Conservation (phyloP, 2,329 filamentous ascomycete species). For the Exserohilum rostratum region DNA sequence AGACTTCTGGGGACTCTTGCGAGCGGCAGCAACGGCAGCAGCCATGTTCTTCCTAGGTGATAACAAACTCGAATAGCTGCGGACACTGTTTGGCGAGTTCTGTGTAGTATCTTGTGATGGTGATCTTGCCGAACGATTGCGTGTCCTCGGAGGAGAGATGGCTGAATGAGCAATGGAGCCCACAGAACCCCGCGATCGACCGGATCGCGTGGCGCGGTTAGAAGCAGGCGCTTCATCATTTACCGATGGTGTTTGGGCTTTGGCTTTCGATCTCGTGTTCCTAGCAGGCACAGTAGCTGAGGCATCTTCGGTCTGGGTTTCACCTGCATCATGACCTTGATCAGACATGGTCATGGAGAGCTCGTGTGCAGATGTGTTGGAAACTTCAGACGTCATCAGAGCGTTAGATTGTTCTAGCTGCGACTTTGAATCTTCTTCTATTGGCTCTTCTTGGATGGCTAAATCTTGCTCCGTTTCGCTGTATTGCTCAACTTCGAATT, state of each 20-base stretch:
- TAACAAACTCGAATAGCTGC: constrained; percentile 34
- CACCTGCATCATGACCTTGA: constrained; percentile 28
- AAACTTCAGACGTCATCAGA: neutral
- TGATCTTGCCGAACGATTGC: constrained; percentile 26
- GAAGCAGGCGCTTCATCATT: constrained; percentile 20
- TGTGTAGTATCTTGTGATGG: constrained; percentile 23
- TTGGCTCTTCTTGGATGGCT: constrained; percentile 40
- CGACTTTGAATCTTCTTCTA: constrained; percentile 30
- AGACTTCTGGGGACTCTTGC: constrained; percentile 20
- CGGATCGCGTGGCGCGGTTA: constrained; percentile 24
- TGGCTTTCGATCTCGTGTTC: constrained; percentile 43
- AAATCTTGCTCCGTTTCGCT: constrained; percentile 15
- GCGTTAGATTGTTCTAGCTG: constrained; percentile 10
- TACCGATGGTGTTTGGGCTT: constrained; percentile 27
- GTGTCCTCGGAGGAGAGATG: constrained; percentile 27
- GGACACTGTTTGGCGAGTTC: constrained; percentile 37
- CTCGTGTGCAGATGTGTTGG: constrained; percentile 7
- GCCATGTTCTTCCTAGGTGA: constrained; percentile 25
- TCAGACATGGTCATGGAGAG: constrained; percentile 26
- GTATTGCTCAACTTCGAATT: constrained; percentile 1
- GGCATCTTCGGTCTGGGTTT: constrained; percentile 26
- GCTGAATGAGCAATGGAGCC: constrained; percentile 20
- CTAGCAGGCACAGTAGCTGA: constrained; percentile 34
- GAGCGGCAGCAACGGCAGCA: neutral
- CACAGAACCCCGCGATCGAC: constrained; percentile 22